Conservation (phyloP, 2,329 filamentous ascomycete species). For the Epichloe gansuensis region DNA sequence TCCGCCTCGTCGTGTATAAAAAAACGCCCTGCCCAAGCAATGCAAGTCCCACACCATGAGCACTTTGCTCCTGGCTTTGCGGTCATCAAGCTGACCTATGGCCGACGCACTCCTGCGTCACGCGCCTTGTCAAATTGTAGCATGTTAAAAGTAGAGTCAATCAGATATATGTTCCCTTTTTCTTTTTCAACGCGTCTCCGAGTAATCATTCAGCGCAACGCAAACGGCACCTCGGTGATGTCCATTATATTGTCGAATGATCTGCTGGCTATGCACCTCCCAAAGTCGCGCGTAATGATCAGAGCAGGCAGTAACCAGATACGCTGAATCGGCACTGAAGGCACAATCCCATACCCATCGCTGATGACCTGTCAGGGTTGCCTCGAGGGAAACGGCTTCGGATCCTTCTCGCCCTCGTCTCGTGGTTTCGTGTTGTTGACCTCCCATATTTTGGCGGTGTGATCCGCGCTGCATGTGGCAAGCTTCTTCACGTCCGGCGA, state of each 20-base stretch:
- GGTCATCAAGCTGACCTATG: no score
- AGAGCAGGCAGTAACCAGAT: constrained; percentile 83
- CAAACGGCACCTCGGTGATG: constrained; percentile 88
- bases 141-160: no score
- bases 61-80: no score
- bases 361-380: constrained; percentile 80
- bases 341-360: constrained; percentile 98
- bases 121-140: no score
- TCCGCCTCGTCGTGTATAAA: neutral
- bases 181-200: constrained; percentile 34
- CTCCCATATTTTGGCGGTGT: constrained; percentile 93
- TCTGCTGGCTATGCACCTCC: constrained; percentile 76
- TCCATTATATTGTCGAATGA: constrained; percentile 91
- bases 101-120: no score
- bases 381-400: constrained; percentile 66
- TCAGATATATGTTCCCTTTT: no score
- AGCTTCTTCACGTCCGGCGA: constrained; percentile 91
- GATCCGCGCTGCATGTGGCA: constrained; percentile 86
- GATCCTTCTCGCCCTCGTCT: constrained; percentile 22
- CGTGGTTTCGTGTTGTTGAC: constrained; percentile 56
- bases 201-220: constrained; percentile 83
- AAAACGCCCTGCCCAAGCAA: neutral
- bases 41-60: no score
- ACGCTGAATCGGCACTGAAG: constrained; percentile 85
- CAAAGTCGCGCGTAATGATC: constrained; percentile 89